A percentile compares a stretch with the other conserved stretches of the same genome.
phyloP scores from a whole-genome alignment of 768 basidiomycete species.

The Lactarius deliciosus region DNA sequence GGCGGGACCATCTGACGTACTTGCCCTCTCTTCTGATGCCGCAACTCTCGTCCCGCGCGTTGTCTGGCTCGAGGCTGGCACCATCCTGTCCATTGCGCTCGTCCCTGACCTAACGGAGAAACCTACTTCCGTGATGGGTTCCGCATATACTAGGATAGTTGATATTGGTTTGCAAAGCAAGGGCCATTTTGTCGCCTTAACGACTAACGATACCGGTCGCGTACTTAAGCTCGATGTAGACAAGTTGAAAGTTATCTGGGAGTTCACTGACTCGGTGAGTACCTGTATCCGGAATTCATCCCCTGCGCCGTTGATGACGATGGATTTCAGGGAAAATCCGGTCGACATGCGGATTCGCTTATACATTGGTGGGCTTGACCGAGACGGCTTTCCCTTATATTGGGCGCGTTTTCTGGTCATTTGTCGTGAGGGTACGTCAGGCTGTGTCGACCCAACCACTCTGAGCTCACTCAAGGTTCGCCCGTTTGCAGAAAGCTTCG shows the following conservation, averaged over 20 bases:
- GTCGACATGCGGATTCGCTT: constrained; percentile 47
- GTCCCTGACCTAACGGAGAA: constrained; percentile 52
- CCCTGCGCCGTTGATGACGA: background rate
- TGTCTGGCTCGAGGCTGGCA: constrained; percentile 54
- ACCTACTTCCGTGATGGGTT: constrained; percentile 43
- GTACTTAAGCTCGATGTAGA: constrained; percentile 53
- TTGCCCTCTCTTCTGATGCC: constrained; percentile 35
- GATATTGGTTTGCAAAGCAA: constrained; percentile 58
- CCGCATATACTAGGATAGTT: constrained; percentile 50
- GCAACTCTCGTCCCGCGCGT: constrained; percentile 38
- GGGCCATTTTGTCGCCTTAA: constrained; percentile 62
- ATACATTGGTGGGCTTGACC: constrained; percentile 58
- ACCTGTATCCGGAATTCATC: background rate
- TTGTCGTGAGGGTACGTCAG: constrained; percentile 48
- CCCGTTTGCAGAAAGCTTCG: constrained; percentile 47
- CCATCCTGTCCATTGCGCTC: constrained; percentile 51
- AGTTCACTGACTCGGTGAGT: constrained; percentile 57
- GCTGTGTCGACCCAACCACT: background rate
- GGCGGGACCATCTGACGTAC: constrained; percentile 38
- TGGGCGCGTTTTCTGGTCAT: constrained; percentile 67
- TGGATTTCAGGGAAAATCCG: constrained; percentile 41
- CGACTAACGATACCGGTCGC: constrained; percentile 53
- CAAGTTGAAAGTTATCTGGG: constrained; percentile 47
- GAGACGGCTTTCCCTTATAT: constrained; percentile 53
- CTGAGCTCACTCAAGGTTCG: constrained; percentile 9